These are phyloP conservation scores for Naegleria gruberi DNA, from an alignment of 208 protist species.

Conservation along the genomic window DNA sequence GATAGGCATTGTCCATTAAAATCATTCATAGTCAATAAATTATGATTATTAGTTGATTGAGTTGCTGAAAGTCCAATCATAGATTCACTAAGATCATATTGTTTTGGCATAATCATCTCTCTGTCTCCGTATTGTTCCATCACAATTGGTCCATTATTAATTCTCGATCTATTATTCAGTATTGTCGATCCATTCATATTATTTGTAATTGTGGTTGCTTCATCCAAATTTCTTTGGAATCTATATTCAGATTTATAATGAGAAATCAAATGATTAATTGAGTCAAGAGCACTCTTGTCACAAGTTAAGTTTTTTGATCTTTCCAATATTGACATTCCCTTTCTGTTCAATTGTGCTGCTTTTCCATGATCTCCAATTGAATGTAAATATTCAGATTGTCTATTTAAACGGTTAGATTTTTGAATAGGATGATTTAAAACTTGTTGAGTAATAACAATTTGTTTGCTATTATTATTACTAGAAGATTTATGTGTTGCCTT, in stretches of 20 bases:
- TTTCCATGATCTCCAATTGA: neutral
- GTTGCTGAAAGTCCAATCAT: no score
- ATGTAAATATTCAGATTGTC: neutral
- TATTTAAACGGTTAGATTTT: neutral
- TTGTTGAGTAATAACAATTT: neutral
- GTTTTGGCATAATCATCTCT: neutral
- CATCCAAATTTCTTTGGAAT: neutral
- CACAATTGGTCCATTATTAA: neutral
- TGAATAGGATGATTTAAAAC: neutral
- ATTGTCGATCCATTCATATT: neutral
- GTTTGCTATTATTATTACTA: neutral
- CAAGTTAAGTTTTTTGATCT: neutral
- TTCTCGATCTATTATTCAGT: neutral
- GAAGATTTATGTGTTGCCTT: neutral
- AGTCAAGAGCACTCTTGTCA: neutral
- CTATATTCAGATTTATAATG: neutral
- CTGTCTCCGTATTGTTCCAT: neutral
- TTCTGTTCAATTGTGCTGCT: neutral
- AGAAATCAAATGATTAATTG: neutral
- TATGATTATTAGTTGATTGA: neutral
- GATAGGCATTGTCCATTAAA: no score
- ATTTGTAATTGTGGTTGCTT: neutral
- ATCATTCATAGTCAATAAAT: neutral
- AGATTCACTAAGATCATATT: neutral
- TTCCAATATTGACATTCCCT: neutral